Base-by-base conservation (phyloP, 352 stramenopile species). In the Phytophthora colocasiae region DNA sequence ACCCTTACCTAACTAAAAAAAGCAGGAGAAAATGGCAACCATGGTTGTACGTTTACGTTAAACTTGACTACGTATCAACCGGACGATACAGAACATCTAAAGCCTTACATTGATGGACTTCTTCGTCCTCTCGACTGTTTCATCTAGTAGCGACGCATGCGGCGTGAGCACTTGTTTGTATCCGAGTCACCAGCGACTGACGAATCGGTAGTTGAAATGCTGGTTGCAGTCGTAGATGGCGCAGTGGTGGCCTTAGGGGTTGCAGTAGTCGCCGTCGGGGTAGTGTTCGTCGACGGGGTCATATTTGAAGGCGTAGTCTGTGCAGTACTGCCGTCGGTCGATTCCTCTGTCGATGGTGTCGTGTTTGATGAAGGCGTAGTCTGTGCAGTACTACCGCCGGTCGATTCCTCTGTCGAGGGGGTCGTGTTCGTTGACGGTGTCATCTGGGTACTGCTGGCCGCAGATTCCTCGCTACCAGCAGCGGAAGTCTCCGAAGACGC, bases 81-180 rank as follows among this genome's bases (percentile, higher is more conserved):
- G 22, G 14, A 69, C 62, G 11, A 40, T 4, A 49, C 53, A 43
- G 34, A 69, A 69, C 53, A 64, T 66, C 31, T 48, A 64, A 12
- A 8, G n/a, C n/a, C n/a, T n/a, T n/a, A n/a, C n/a, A n/a, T 19
- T 3, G 31, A 36, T n/a, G 14, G 15, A 43, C 15, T 43, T 32
- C 46, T 45, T 57, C 14, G 14, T 10, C 44, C 44, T 45, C 40
- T 9, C 11, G 48, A 5, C 22, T 45, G 31, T 12, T 54, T 29
- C 40, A 36, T 66, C 50, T 74, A 74, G 17, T 66, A 11, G 24
- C 66, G 66, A n/a, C 66, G 60, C 47, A 56, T 58, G 29, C 66
- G 66, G 53, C 66, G 63, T 22, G 29, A 57, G 51, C 67, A 71
- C 32, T 71, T 71, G 22, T 34, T 54, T 2, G 39, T 36, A 15